Percentiles rank a stretch among this genome's conserved stretches.
These are phyloP conservation scores for Grifola frondosa DNA, from an alignment of 1,284 basidiomycete genomes.

Conservation along the genomic window DNA sequence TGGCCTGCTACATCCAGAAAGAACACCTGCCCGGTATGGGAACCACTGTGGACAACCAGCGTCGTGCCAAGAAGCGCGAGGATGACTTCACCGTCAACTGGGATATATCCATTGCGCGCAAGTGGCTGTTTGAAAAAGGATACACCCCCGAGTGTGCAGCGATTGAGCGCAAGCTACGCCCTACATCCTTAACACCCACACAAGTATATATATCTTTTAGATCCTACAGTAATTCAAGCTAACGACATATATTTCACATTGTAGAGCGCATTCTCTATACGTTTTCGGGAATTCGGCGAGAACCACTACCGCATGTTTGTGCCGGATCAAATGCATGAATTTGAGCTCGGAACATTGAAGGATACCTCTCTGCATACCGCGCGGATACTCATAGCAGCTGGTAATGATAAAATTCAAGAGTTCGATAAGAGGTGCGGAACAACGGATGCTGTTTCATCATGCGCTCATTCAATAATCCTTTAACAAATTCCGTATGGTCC, in stretches of 20 bases:
- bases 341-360: constrained; percentile 39
- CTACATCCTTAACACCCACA: background rate
- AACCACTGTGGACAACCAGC: background rate
- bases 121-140: constrained; percentile 16
- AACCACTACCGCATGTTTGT: constrained; percentile 32
- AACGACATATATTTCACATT: background rate
- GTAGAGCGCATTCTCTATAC: constrained; percentile 29
- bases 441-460: background rate
- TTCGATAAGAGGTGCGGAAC: constrained; percentile 19
- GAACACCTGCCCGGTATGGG: constrained; percentile 5
- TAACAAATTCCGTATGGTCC: constrained; percentile 24
- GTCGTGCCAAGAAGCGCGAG: constrained; percentile 2
- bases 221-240: background rate
- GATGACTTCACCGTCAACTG: constrained; percentile 2
- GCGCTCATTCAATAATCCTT: background rate
- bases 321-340: constrained; percentile 39
- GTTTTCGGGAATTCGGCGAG: constrained; percentile 18
- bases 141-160: background rate
- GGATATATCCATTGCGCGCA: constrained; percentile 6
- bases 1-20: constrained; percentile 5
- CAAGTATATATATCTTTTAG: background rate
- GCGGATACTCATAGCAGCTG: background rate
- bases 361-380: constrained; percentile 5
- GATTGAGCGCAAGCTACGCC: constrained; percentile 5
- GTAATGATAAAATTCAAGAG: background rate